Base-by-base conservation (phyloP, 768 basidiomycete species). In the Pisolithus marmoratus region DNA sequence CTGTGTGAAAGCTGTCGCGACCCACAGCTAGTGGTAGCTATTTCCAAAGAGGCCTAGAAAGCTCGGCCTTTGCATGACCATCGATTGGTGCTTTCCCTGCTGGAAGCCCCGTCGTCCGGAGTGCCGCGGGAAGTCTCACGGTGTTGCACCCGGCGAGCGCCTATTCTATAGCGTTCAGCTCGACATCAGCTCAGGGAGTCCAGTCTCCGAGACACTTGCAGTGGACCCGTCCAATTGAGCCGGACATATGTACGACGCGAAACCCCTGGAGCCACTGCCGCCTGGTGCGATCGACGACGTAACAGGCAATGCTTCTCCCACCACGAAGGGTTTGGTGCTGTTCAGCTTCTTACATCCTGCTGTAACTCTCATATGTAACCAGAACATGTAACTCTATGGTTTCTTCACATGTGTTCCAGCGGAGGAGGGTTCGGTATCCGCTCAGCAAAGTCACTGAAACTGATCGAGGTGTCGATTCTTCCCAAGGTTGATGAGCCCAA, bases 401-500 rank as follows among this genome's bases (percentile, higher is more conserved):
- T 79, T 12, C 38, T 79, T 14, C 38, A 64, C 29, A 41, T 69
- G 5, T 74, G 74, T 54, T 37, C 7, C 24, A 31, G n/a, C 4
- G 2, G 29, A 3, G 2, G 34, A 3, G 60, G 62, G n/a, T 71
- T 66, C 17, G 63, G 59, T 12, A 38, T 7, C 9, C 57, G 53
- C 17, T 51, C 56, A 9, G 37, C 40, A 17, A 50, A 52, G 8
- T 14, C 11, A 1, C 15, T 69, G 46, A 45, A 63, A 8, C 54
- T 70, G 14, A 52, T 55, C 31, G 77, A 79, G 34, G 71, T 78
- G 3, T 74, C 74, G 31, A 57, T 78, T 38, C 46, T 65, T 4
- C 56, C 69, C 14, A 73, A 66, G 31, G 51, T 56, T 3, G 66
- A 73, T n/a, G 73, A 77, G 49, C 63, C 65, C 0, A 6, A 52